Conservation (phyloP, 208 protist species). For the Leishmania arabica region DNA sequence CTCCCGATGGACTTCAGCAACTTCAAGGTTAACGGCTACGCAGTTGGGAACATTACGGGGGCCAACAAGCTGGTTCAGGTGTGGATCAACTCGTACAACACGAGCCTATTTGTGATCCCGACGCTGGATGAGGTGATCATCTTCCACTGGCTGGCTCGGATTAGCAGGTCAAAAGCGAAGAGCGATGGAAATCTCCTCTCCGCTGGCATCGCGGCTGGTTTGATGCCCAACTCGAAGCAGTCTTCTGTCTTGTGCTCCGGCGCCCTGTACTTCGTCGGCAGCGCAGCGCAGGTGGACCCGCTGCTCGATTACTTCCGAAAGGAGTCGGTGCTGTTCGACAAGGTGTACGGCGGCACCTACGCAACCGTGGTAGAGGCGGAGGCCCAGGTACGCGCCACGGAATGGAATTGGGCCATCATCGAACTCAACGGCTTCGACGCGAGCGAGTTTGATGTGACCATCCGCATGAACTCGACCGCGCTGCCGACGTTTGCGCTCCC, state of each 20-base stretch:
- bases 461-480: conserved; percentile 49
- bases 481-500: conserved; percentile 45
- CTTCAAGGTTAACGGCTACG: conserved; percentile 14
- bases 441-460: conserved; percentile 43
- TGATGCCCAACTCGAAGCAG: conserved; percentile 46
- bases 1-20: conserved; percentile 11
- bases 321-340: conserved; percentile 35
- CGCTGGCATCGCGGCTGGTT: conserved; percentile 22
- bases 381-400: conserved; percentile 16
- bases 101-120: conserved; percentile 32
- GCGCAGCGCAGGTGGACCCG: conserved; percentile 9
- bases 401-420: conserved; percentile 47
- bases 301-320: conserved; percentile 38
- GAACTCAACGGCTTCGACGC: conserved; percentile 39
- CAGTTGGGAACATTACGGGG: conserved; percentile 27
- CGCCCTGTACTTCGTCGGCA: conserved; percentile 49
- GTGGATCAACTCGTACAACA: conserved; percentile 33
- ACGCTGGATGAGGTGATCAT: conserved; percentile 52
- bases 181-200: conserved; percentile 15
- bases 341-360: conserved; percentile 49
- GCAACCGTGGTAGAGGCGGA: conserved; percentile 18
- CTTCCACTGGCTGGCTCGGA: conserved; percentile 50
- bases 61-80: conserved; percentile 31
- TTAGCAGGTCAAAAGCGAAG: conserved; percentile 13
- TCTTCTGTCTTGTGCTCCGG: conserved; percentile 41